phyloP scores from a whole-genome alignment of 164 flowering plant species.

The Chimonanthus praecox region DNA sequence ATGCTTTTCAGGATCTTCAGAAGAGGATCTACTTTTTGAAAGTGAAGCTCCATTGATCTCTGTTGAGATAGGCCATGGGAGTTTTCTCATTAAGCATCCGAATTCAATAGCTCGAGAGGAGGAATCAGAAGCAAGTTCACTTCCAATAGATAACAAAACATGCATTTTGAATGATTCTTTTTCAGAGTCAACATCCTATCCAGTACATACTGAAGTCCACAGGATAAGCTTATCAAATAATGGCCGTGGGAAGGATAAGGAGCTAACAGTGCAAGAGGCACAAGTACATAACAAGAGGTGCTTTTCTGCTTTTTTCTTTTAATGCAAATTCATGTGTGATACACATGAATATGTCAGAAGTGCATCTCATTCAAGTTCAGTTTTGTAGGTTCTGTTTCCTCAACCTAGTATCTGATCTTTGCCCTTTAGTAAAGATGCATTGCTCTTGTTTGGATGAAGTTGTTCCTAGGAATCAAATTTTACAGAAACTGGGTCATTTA shows the following conservation, averaged over 20 bases:
- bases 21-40: slow-evolving; percentile 82
- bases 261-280: slow-evolving; percentile 26
- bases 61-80: slow-evolving; percentile 95
- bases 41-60: slow-evolving; percentile 49
- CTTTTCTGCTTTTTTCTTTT: background rate
- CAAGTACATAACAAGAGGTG: slow-evolving; percentile 51
- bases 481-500: no score
- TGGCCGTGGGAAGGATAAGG: slow-evolving; percentile 25
- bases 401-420: background rate
- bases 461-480: background rate
- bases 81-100: slow-evolving; percentile 81
- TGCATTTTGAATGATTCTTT: slow-evolving; percentile 38
- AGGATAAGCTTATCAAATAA: slow-evolving; percentile 22
- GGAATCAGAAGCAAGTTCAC: slow-evolving; percentile 97
- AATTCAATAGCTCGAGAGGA: slow-evolving; percentile 66
- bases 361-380: background rate
- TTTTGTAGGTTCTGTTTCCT: background rate
- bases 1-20: slow-evolving; percentile 74
- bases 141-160: slow-evolving; percentile 65
- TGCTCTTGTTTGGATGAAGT: background rate
- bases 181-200: slow-evolving; percentile 33
- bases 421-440: background rate
- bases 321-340: background rate
- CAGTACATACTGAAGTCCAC: slow-evolving; percentile 34
- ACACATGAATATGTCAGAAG: background rate